These are phyloP conservation scores for Inosperma sp. DNA, from an alignment of 768 basidiomycete species.

Conservation along the genomic window DNA sequence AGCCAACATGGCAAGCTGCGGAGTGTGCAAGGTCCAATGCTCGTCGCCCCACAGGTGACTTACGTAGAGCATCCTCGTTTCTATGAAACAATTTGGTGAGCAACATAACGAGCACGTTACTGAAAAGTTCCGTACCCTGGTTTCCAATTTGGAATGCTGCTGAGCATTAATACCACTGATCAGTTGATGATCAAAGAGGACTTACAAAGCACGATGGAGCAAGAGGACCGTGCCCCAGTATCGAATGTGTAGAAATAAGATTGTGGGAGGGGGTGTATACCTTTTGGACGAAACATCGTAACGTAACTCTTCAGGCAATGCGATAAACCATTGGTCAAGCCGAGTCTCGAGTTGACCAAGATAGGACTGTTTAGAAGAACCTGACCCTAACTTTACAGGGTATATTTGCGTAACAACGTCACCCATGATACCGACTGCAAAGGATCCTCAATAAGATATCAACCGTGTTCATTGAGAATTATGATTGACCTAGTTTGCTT, in stretches of 20 bases:
- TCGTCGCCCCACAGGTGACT: conserved; percentile 51
- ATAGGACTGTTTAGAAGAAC: conserved; percentile 43
- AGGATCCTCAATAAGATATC: neutral
- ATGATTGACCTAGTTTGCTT: conserved; percentile 51
- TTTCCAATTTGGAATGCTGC: conserved; percentile 69
- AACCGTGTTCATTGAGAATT: neutral
- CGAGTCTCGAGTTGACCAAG: conserved; percentile 57
- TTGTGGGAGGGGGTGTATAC: conserved; percentile 54
- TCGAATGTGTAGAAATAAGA: conserved; percentile 65
- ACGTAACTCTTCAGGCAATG: conserved; percentile 58
- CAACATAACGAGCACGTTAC: conserved; percentile 5
- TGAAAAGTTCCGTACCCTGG: conserved; percentile 39
- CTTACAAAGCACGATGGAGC: conserved; percentile 77
- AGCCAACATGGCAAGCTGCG: conserved; percentile 67
- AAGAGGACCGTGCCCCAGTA: conserved; percentile 75
- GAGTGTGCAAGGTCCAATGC: conserved; percentile 73
- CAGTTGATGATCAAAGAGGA: conserved; percentile 12
- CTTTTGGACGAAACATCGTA: conserved; percentile 55
- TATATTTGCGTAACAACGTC: conserved; percentile 65
- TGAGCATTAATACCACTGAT: conserved; percentile 11
- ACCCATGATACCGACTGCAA: conserved; percentile 60
- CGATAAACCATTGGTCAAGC: conserved; percentile 71
- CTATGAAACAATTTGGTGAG: conserved; percentile 20
- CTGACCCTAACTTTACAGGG: conserved; percentile 53
- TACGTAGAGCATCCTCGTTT: conserved; percentile 40